Conservation (phyloP, 108 stramenopile species). For the Aurantiochytrium sp. region DNA sequence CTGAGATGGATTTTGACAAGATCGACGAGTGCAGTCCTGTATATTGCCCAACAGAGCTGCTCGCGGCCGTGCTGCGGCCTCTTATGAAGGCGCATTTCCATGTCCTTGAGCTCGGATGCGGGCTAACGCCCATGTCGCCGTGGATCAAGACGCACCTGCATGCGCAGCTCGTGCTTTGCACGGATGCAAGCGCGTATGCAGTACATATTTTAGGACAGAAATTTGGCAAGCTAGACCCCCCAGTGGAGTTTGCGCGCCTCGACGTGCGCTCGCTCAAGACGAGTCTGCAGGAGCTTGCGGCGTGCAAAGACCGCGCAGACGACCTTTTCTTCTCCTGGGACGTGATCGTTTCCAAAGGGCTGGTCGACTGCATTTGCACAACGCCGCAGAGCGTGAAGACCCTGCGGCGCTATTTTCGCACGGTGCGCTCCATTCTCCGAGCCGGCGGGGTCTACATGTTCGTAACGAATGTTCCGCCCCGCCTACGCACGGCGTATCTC, state of each 20-base stretch:
- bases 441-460: not conserved
- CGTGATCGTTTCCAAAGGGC: not conserved
- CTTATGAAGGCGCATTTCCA: not conserved
- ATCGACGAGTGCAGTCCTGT: not conserved
- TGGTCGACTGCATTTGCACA: not conserved
- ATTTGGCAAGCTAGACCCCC: not conserved
- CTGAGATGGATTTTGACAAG: not conserved
- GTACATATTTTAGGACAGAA: not conserved
- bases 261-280: not conserved
- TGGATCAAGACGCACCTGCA: not conserved
- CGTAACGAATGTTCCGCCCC: not conserved
- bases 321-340: not conserved
- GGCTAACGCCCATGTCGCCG: not conserved
- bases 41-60: not conserved
- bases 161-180: not conserved
- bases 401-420: not conserved
- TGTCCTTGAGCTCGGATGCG: not conserved
- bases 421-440: not conserved
- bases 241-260: not conserved
- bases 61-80: not conserved
- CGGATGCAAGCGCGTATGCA: not conserved
- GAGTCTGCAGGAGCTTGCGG: not conserved
- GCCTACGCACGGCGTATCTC: not conserved
- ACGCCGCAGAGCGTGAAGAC: not conserved
- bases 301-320: not conserved